Evolutionary conservation across 148 eudicot genomes (phyloP).

Genomic region (Fallopia convolvulus): DNA sequence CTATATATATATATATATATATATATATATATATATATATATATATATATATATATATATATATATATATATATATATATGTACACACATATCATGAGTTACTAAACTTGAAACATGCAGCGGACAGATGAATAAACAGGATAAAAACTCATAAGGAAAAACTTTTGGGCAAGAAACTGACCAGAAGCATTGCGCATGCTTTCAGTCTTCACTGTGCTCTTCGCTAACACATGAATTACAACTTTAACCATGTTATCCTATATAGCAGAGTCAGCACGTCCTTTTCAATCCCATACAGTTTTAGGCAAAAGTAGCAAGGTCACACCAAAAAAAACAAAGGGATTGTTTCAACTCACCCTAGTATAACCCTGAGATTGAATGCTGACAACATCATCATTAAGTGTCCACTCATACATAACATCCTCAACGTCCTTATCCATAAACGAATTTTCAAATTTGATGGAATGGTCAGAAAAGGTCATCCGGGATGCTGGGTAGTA

Average conservation of each 20-base stretch:
- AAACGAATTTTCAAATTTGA: slow-evolving; percentile 30
- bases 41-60: not conserved
- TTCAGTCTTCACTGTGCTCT: slow-evolving; percentile 25
- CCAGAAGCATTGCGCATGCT: slow-evolving; percentile 28
- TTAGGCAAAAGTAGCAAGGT: not conserved
- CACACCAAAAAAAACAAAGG: slow-evolving; percentile 6
- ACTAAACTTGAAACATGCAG: slow-evolving; percentile 1
- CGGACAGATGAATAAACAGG: not conserved
- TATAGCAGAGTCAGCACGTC: slow-evolving; percentile 11
- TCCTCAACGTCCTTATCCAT: slow-evolving; percentile 24
- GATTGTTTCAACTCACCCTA: slow-evolving; percentile 32
- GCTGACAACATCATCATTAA: slow-evolving; percentile 47
- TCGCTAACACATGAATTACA: slow-evolving; percentile 29
- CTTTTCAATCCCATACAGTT: slow-evolving; percentile 3
- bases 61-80: not conserved
- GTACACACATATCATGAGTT: not conserved
- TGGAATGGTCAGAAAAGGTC: slow-evolving; percentile 30
- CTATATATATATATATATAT: not conserved
- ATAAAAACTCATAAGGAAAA: not conserved
- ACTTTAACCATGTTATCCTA: slow-evolving; percentile 42
- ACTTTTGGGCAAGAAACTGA: slow-evolving; percentile 15
- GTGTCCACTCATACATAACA: slow-evolving; percentile 32
- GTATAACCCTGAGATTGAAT: slow-evolving; percentile 41
- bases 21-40: too few relatives aligned
- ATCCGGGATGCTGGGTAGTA: slow-evolving; percentile 42